Conservation (phyloP, 257 asterid genomes). For the Leptodermis oblonga region DNA sequence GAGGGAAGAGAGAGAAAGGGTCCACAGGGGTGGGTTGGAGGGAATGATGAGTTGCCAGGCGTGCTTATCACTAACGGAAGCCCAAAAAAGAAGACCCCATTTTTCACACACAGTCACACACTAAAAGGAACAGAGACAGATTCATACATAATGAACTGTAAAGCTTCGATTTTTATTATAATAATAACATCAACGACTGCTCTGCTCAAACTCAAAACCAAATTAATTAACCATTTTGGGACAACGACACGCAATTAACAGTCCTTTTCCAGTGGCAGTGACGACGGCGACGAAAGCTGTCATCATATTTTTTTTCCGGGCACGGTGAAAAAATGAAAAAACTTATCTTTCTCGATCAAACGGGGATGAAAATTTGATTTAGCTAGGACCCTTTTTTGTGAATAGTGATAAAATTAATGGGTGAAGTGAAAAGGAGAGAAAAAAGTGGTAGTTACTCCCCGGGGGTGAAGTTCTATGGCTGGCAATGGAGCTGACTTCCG, state of each 20-base stretch:
- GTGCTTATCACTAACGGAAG: constrained; percentile 81
- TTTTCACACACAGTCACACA: constrained; percentile 8
- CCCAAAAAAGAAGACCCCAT: constrained; percentile 20
- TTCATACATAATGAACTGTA: constrained; percentile 12
- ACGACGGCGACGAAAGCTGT: background rate
- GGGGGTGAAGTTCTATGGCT: background rate
- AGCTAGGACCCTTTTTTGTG: background rate
- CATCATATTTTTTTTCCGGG: background rate
- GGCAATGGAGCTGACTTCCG: constrained; percentile 16
- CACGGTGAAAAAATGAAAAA: too few relatives aligned
- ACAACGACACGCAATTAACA: background rate
- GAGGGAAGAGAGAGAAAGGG: constrained; percentile 21
- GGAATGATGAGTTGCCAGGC: constrained; percentile 72
- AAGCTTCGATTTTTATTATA: constrained; percentile 3
- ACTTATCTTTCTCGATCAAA: background rate
- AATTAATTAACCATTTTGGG: constrained; percentile 1
- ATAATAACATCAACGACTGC: too few relatives aligned
- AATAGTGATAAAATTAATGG: too few relatives aligned
- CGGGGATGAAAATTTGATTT: background rate
- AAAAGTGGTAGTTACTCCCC: background rate
- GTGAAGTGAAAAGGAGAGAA: background rate
- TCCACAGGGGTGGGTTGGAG: constrained; percentile 28
- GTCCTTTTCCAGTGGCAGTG: background rate
- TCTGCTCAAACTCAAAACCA: too few relatives aligned
- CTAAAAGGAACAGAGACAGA: background rate